phyloP scores from a whole-genome alignment of 1,139 yeast genomes.

The Suhomyces panamericanus region DNA sequence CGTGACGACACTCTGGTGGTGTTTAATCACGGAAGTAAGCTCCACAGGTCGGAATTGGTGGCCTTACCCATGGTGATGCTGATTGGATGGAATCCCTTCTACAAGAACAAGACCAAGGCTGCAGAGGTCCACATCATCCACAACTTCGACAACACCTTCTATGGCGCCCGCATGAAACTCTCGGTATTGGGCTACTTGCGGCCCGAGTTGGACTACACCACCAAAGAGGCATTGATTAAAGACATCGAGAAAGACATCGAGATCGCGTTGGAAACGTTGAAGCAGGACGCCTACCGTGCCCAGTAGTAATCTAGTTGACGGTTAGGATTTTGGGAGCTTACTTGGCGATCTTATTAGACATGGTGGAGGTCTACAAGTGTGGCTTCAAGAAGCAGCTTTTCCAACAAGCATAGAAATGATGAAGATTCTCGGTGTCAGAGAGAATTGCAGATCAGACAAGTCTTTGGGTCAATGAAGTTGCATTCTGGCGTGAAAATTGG shows the following conservation, averaged over 20 bases:
- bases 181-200: constrained; percentile 84
- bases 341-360: neutral
- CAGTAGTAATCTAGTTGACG: neutral
- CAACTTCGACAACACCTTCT: constrained; percentile 64
- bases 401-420: too few relatives aligned
- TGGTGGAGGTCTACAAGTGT: too few relatives aligned
- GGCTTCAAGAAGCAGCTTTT: too few relatives aligned
- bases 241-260: constrained; percentile 82
- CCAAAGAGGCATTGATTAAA: constrained; percentile 79
- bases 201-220: constrained; percentile 85
- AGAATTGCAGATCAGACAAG: too few relatives aligned
- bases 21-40: constrained; percentile 61
- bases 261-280: constrained; percentile 57
- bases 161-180: constrained; percentile 75
- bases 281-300: constrained; percentile 5
- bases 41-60: constrained; percentile 41
- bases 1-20: constrained; percentile 46
- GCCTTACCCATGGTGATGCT: constrained; percentile 90
- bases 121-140: constrained; percentile 89
- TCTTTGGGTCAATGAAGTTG: too few relatives aligned
- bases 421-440: neutral
- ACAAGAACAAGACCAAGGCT: constrained; percentile 71
- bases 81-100: constrained; percentile 95
- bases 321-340: neutral
- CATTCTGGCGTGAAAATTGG: too few relatives aligned